Percentiles rank a stretch among this genome's conserved stretches.
Conservation (phyloP, 225 moss, liverwort and hornwort species). For the Polytrichum commune region DNA sequence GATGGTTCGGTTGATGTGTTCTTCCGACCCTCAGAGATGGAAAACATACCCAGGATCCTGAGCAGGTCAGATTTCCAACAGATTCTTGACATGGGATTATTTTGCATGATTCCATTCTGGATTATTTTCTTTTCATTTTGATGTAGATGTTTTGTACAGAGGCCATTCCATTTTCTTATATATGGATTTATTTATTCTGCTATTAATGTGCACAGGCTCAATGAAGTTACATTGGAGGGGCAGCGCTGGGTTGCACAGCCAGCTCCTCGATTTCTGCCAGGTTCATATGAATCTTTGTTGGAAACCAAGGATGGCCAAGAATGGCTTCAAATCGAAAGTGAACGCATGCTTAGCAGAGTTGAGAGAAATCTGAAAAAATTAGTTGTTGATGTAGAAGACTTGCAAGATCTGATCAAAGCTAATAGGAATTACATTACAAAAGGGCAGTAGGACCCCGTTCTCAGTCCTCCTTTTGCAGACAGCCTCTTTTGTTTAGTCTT, state of each 20-base stretch:
- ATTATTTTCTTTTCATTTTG: neutral
- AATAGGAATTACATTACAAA: conserved; percentile 20
- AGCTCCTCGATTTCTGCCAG: conserved; percentile 31
- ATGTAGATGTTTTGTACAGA: neutral
- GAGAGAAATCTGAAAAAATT: conserved; percentile 43
- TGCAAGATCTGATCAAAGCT: conserved; percentile 47
- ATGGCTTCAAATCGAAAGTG: conserved; percentile 52
- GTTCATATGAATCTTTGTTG: conserved; percentile 27
- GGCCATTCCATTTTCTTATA: neutral
- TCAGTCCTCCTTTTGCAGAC: no score
- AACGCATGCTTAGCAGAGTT: conserved; percentile 38
- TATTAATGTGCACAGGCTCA: conserved; percentile 23
- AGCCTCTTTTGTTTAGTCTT: no score
- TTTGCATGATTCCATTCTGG: neutral
- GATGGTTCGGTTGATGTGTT: conserved; percentile 51
- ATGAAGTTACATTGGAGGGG: conserved; percentile 47
- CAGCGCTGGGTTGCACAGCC: conserved; percentile 49
- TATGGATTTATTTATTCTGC: neutral
- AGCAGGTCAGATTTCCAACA: conserved; percentile 23
- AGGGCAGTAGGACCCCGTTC: no score
- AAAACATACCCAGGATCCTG: conserved; percentile 41
- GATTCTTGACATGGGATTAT: neutral
- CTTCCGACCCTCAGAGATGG: conserved; percentile 40
- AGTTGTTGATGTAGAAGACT: conserved; percentile 50
- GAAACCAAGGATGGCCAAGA: conserved; percentile 43